Conservation (phyloP, 176 grass and related monocot species). For the Coix lacrymajobi region DNA sequence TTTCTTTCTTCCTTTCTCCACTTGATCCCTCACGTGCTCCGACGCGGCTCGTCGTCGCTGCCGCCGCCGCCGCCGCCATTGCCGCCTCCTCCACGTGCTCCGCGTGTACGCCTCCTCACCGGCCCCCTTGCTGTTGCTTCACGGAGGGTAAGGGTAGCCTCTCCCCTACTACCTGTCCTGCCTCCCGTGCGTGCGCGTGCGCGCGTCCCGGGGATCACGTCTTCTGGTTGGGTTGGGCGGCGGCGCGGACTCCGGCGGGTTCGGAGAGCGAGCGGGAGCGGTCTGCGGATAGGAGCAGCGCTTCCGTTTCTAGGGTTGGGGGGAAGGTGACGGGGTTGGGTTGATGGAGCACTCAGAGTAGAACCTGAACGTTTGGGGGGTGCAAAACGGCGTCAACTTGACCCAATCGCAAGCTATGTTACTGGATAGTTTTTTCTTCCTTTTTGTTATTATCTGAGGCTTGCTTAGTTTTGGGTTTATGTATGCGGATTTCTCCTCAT, state of each 20-base stretch:
- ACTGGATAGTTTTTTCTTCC: not conserved
- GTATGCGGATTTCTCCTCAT: not conserved
- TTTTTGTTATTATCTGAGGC: not conserved
- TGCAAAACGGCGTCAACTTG: not conserved
- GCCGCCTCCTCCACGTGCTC: not conserved
- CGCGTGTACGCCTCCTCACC: not conserved
- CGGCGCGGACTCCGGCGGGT: not conserved
- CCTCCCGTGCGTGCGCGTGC: not conserved
- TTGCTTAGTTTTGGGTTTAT: not conserved
- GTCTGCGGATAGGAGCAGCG: not conserved
- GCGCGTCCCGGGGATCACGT: not conserved
- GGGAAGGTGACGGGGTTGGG: not conserved
- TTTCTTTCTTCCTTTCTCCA: not conserved
- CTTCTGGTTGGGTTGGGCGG: not conserved
- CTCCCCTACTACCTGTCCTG: not conserved
- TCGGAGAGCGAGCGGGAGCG: not conserved
- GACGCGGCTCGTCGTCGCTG: not conserved
- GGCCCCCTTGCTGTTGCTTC: too few species aligned
- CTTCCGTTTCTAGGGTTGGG: not conserved
- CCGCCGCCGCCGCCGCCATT: constrained; percentile 5
- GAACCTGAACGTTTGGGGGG: not conserved
- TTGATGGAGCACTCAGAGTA: not conserved
- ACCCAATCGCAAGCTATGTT: not conserved
- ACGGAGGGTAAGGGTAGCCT: constrained; percentile 13
- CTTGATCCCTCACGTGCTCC: constrained; percentile 25